Percentiles rank a stretch among this genome's conserved stretches.
These are phyloP conservation scores for Candida tropicalis DNA, from an alignment of 1,139 yeast species.

Conservation along the genomic window DNA sequence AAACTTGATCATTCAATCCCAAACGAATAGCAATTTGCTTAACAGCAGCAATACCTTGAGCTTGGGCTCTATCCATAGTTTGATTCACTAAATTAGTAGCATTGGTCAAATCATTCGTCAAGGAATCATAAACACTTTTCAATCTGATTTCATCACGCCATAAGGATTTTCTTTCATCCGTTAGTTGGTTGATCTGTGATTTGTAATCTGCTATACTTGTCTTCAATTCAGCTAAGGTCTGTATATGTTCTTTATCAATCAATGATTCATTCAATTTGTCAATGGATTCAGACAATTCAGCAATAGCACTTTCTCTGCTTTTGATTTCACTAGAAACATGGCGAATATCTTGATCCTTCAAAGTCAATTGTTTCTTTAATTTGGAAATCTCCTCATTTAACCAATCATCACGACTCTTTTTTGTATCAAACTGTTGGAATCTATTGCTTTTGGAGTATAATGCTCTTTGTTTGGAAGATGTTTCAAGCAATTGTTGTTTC, in stretches of 20 bases:
- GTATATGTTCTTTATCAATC: conserved; percentile 21
- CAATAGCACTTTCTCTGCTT: conserved; percentile 21
- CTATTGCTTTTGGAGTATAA: conserved; percentile 77
- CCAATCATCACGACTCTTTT: conserved; percentile 70
- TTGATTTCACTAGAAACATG: conserved; percentile 24
- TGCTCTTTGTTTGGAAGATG: conserved; percentile 60
- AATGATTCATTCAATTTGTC: conserved; percentile 35
- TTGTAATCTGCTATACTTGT: conserved; percentile 42
- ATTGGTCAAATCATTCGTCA: conserved; percentile 54
- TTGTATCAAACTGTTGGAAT: conserved; percentile 57
- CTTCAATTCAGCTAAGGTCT: conserved; percentile 29
- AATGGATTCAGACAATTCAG: conserved; percentile 42
- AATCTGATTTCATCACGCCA: conserved; percentile 82
- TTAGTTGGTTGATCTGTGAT: conserved; percentile 42
- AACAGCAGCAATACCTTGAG: conserved; percentile 71
- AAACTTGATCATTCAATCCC: conserved; percentile 60
- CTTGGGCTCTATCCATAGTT: conserved; percentile 73
- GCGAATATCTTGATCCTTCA: conserved; percentile 27
- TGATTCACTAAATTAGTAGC: conserved; percentile 66
- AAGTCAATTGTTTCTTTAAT: conserved; percentile 21
- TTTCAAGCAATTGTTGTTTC: conserved; percentile 42
- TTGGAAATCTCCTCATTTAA: conserved; percentile 39
- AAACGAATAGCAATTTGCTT: conserved; percentile 57
- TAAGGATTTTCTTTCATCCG: conserved; percentile 67
- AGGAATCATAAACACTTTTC: conserved; percentile 56